phyloP scores from a whole-genome alignment of 73 alveolate species.

The Breviolum minutum region DNA sequence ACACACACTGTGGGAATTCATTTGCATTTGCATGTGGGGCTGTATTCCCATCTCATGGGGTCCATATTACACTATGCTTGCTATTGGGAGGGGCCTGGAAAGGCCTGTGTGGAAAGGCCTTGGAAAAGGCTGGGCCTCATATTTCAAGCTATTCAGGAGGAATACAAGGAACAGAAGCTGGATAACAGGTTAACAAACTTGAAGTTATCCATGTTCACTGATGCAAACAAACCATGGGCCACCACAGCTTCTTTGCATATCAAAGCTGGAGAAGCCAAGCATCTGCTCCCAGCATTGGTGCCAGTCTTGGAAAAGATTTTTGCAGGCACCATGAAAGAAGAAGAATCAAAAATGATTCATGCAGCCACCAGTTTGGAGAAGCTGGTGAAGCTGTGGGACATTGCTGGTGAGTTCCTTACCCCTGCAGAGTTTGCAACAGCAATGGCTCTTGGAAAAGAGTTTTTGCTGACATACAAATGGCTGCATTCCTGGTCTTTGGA shows the following conservation, averaged over 20 bases:
- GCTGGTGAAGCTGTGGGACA: slow-evolving; percentile 26
- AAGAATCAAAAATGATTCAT: background rate
- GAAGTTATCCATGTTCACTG: slow-evolving; percentile 36
- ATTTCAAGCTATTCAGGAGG: background rate
- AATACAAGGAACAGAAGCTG: background rate
- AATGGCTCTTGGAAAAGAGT: slow-evolving; percentile 23
- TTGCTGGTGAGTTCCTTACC: background rate
- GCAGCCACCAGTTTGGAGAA: slow-evolving; percentile 59
- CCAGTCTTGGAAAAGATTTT: slow-evolving; percentile 24
- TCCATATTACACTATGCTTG: background rate
- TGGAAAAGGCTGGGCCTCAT: slow-evolving; percentile 3
- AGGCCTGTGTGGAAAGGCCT: background rate
- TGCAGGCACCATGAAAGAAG: background rate
- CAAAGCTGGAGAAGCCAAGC: slow-evolving; percentile 50
- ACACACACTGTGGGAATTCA: too few relatives aligned
- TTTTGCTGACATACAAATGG: background rate
- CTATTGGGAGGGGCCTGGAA: slow-evolving; percentile 40
- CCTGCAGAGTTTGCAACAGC: background rate
- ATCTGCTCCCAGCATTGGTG: slow-evolving; percentile 20
- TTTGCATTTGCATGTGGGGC: too few relatives aligned
- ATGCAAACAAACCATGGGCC: background rate
- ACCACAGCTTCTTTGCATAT: background rate
- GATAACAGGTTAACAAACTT: background rate
- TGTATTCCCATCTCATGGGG: slow-evolving; percentile 16
- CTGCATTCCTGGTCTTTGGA: slow-evolving; percentile 24